Conservation (phyloP, 768 basidiomycete species). For the Hypholoma sublateritium region DNA sequence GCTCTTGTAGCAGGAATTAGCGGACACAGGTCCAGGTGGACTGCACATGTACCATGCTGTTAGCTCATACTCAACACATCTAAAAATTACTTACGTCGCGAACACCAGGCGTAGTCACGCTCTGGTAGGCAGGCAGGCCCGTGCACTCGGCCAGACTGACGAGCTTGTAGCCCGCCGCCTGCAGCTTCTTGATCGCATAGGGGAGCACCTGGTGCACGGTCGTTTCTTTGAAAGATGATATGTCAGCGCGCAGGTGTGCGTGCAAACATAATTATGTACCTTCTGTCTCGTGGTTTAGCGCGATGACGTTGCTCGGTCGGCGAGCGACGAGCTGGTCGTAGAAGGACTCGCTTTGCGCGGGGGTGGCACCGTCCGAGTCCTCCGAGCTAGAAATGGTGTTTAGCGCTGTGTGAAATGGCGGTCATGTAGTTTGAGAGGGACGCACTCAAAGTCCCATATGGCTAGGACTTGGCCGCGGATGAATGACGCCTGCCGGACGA, state of each 20-base stretch:
- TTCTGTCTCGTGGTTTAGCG: conserved; percentile 43
- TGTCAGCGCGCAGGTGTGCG: not conserved
- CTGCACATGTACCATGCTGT: too few relatives aligned
- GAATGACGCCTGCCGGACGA: conserved; percentile 38
- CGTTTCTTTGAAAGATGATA: conserved; percentile 24
- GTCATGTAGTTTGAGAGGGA: not conserved
- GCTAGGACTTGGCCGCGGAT: conserved; percentile 36
- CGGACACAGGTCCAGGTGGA: too few relatives aligned
- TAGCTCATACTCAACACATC: too few relatives aligned
- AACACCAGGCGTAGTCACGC: conserved; percentile 22
- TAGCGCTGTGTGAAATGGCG: not conserved
- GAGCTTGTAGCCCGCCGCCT: conserved; percentile 39
- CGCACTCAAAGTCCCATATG: conserved; percentile 40
- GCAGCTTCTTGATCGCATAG: conserved; percentile 33
- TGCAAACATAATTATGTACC: conserved; percentile 19
- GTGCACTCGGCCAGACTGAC: conserved; percentile 43
- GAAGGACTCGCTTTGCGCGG: conserved; percentile 27
- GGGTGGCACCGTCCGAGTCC: conserved; percentile 37
- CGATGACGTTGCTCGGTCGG: conserved; percentile 35
- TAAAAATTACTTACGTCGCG: conserved; percentile 29
- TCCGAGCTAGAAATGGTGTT: conserved; percentile 27
- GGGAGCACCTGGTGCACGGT: conserved; percentile 40
- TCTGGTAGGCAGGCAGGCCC: conserved; percentile 36
- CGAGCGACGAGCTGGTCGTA: conserved; percentile 28
- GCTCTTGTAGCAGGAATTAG: too few relatives aligned